phyloP scores from a whole-genome alignment of 2,329 filamentous ascomycete species.

The Blastomyces parvus region DNA sequence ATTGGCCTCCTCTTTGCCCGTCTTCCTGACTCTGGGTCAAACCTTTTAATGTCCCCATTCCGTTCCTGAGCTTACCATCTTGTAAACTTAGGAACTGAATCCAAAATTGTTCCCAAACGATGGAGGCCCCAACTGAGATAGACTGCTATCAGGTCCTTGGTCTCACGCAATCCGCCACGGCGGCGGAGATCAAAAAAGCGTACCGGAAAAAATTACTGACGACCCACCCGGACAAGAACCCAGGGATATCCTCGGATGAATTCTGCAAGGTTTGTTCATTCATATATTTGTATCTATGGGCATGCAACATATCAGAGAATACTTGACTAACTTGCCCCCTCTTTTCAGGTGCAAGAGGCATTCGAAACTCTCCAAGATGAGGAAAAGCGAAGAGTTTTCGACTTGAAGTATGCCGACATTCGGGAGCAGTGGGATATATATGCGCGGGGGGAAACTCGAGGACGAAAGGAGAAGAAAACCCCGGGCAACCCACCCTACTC shows the following conservation, averaged over 20 bases:
- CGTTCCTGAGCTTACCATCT: constrained; percentile 4
- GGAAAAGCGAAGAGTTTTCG: not conserved
- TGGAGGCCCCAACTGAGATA: constrained; percentile 3
- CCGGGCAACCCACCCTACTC: not conserved
- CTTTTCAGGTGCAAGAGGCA: constrained; percentile 6
- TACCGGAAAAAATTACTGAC: constrained; percentile 12
- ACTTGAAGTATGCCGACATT: not conserved
- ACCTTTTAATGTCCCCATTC: constrained; percentile 5
- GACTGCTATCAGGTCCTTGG: constrained; percentile 15
- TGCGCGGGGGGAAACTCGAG: not conserved
- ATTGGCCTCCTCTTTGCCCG: constrained; percentile 2
- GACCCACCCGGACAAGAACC: constrained; percentile 16
- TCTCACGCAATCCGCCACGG: constrained; percentile 11
- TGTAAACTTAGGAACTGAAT: not conserved
- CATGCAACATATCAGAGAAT: not conserved
- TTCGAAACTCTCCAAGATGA: constrained; percentile 2
- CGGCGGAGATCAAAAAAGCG: constrained; percentile 11
- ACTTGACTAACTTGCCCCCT: not conserved
- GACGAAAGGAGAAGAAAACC: not conserved
- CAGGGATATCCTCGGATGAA: not conserved
- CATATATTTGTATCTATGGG: not conserved
- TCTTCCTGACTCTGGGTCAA: not conserved
- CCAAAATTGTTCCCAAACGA: constrained; percentile 3
- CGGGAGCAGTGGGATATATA: not conserved
- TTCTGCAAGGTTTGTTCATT: constrained; percentile 3